These are phyloP conservation scores for Corchorus olitorius DNA, from an alignment of 345 rosid species.

Conservation along the genomic window DNA sequence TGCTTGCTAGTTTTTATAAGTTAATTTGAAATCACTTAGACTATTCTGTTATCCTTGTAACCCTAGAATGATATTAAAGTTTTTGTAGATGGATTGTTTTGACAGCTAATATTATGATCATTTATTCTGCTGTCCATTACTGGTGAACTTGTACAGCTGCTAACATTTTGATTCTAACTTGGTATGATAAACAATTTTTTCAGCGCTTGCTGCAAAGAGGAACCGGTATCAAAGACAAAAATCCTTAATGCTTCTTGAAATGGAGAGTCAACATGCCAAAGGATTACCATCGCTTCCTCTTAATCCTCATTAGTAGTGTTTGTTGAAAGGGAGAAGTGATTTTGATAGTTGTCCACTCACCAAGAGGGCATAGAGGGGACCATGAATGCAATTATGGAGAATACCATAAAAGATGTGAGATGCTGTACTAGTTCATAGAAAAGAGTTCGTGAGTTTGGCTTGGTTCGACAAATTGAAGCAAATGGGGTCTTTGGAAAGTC, in stretches of 20 bases:
- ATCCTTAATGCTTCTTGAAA: conserved; percentile 87
- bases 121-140: not conserved
- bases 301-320: conserved; percentile 50
- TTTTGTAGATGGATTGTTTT: not conserved
- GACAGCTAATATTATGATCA: not conserved
- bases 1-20: not conserved
- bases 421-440: conserved; percentile 22
- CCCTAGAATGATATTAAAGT: not conserved
- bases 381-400: conserved; percentile 26
- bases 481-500: conserved; percentile 28
- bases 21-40: not conserved
- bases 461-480: conserved; percentile 24
- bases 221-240: conserved; percentile 92
- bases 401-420: conserved; percentile 23
- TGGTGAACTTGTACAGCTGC: not conserved
- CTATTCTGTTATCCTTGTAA: not conserved
- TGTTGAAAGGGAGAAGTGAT: conserved; percentile 18
- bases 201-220: conserved; percentile 90
- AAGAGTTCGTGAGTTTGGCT: conserved; percentile 31
- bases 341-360: conserved; percentile 26
- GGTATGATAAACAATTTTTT: conserved; percentile 17
- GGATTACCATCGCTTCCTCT: conserved; percentile 75
- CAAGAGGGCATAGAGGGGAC: conserved; percentile 29
- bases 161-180: conserved; percentile 7
- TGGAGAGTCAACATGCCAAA: conserved; percentile 96